Base-by-base conservation (phyloP, 306 rosid species). In the Glycine latifolia region DNA sequence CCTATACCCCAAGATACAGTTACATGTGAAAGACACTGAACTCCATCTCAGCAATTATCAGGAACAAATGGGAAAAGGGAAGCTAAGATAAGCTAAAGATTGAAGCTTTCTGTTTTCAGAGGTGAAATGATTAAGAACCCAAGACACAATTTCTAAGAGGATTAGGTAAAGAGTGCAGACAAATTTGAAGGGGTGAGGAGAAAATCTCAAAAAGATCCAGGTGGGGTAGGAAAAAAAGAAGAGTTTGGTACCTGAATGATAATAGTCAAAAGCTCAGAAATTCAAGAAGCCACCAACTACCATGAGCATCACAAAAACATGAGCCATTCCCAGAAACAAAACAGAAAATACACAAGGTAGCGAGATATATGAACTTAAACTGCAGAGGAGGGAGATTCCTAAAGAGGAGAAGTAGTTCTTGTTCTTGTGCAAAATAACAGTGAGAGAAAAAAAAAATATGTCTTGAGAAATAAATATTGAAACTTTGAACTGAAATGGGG, bases 211-310 rank as follows among this genome's bases (percentile, higher is more conserved):
- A 71, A 67, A 4, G 75, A 82, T 50, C 71, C 71, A 61, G 71
- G 79, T 37, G 67, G 60, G 71, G 79, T 74, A 84, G 70, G 8
- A 20, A 61, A 9, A 20, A 61, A 14, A n/a, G n/a, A 20, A 6
- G 76, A 76, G 87, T 78, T 69, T 54, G 56, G 80, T 86, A 89
- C 91, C 89, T 83, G 87, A 81, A 79, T 74, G 61, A 26, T 1
- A 17, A 69, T 15, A 44, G 89, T 86, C 87, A 86, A 81, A 82
- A 61, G 50, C 80, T 77, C 61, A 69, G 74, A 81, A 67, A 44
- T 80, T 85, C 76, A 83, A 84, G 81, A 50, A 82, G 86, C 90
- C 62, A 15, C 88, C 66, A 53, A 83, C 81, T 50, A 54, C 75
- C 78, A 71, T 47, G 58, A 75, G 72, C 81, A 79, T 83, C 73